These are phyloP conservation scores for Penicillium waksmanii DNA, from an alignment of 495 filamentous ascomycete species.

Conservation along the genomic window DNA sequence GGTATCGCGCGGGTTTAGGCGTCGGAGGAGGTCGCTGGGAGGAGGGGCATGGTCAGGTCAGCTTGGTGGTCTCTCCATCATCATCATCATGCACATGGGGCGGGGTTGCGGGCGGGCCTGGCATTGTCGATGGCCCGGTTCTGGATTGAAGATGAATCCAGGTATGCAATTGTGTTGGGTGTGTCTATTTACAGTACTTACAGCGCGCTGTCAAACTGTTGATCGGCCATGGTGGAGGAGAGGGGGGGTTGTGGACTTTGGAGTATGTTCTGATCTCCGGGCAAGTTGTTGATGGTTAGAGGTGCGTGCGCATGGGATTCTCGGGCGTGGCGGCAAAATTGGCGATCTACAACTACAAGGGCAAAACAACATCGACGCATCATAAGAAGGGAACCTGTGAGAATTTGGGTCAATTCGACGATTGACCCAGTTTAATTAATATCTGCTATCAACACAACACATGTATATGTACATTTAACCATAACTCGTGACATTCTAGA, in stretches of 20 bases:
- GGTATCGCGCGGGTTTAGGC: constrained; percentile 91
- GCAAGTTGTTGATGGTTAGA: constrained; percentile 34
- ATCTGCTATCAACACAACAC: neutral
- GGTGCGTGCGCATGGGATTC: constrained; percentile 36
- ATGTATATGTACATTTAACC: constrained; percentile 10
- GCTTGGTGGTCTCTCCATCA: constrained; percentile 19
- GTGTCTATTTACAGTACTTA: constrained; percentile 36
- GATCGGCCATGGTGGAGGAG: constrained; percentile 51
- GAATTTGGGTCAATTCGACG: no score
- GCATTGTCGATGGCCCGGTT: neutral
- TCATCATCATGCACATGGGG: constrained; percentile 22
- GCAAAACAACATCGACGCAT: neutral
- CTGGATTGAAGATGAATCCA: neutral
- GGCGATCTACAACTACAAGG: neutral
- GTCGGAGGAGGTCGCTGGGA: constrained; percentile 92
- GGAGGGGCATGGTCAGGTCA: constrained; percentile 33
- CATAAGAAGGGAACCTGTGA: no score
- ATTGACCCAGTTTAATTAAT: neutral
- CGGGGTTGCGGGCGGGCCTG: constrained; percentile 29
- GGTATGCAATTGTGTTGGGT: neutral
- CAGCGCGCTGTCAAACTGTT: constrained; percentile 67
- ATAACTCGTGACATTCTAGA: neutral
- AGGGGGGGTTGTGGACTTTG: constrained; percentile 16
- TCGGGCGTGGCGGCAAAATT: constrained; percentile 24
- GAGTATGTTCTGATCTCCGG: constrained; percentile 24